Evolutionary conservation across 192 early-diverging fungal genomes (phyloP), one percentile per base, ranked within the genome.

Genomic region (Gigaspora rosea): DNA sequence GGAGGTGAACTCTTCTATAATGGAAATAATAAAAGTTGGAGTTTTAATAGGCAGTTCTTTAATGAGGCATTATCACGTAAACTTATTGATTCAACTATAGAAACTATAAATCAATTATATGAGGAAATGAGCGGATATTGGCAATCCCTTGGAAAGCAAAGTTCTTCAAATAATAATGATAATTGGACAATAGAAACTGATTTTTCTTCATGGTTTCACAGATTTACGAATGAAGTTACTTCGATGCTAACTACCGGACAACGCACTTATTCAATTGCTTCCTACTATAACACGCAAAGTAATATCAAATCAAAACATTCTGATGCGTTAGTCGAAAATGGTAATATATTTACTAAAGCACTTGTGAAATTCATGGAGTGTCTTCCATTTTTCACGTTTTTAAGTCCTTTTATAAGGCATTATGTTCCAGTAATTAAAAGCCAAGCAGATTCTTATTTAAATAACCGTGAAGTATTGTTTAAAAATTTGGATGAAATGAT

Each of bases 161-260:
- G 18, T 58, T 13, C 57, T 58, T 58, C 57, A 58, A 67, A 58
- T 7, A 22, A 67, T 46, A 47, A 47, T 67, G 20, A 67, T 47
- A 47, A 67, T 67, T 35, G 65, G 36, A 46, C 36, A 46, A 36
- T 67, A n/a, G 65, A 67, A 67, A 67, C 65, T 9, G 65, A 67
- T 35, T 47, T 67, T 41, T 35, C 46, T 36, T 8, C 13, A 67
- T 67, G 65, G 65, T 35, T 47, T 67, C 65, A 67, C 46, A n/a
- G 13, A 47, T 36, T 47, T 47, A 67, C 35, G 1, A 67, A 35
- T 47, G 65, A 67, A 36, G 33, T 47, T 67, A 67, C 46, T 46
- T 46, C 65, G 1, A 15, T n/a, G 10, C n/a, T 67, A 18, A 7
- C 65, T 5, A 67, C 65, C 35, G 65, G 65, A 35, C 33, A 36